Percentiles rank a stretch among this genome's conserved stretches.
phyloP scores from a whole-genome alignment of 2,329 filamentous ascomycete species.

The Trichoderma aggressivum region DNA sequence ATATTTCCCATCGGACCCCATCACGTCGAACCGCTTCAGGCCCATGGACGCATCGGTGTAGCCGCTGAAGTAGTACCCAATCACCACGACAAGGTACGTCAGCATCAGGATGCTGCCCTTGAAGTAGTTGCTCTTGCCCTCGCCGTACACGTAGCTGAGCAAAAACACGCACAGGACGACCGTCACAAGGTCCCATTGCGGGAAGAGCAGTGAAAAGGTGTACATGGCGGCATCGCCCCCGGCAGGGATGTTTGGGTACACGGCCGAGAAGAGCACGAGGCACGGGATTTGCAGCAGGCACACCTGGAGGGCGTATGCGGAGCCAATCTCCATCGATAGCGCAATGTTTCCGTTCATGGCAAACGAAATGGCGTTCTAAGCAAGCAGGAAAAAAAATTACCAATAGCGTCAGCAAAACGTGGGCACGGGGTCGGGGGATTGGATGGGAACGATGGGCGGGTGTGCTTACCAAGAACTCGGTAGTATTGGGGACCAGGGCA shows the following conservation, averaged over 20 bases:
- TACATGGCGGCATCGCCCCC: slow-evolving; percentile 48
- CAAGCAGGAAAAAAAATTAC: background rate
- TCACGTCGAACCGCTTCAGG: slow-evolving; percentile 50
- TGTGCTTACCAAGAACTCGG: slow-evolving; percentile 80
- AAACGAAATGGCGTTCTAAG: slow-evolving; percentile 92
- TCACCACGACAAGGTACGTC: slow-evolving; percentile 86
- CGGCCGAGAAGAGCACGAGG: slow-evolving; percentile 83
- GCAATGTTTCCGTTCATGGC: slow-evolving; percentile 99
- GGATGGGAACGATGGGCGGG: background rate
- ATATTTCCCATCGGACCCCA: slow-evolving; percentile 49
- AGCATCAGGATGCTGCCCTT: slow-evolving; percentile 94
- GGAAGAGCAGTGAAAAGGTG: slow-evolving; percentile 86
- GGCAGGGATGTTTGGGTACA: slow-evolving; percentile 52
- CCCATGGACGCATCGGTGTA: slow-evolving; percentile 46
- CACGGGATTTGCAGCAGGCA: slow-evolving; percentile 92
- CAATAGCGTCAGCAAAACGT: slow-evolving; percentile 14
- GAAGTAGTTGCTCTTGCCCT: slow-evolving; percentile 99
- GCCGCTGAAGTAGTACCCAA: slow-evolving; percentile 84
- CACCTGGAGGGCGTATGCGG: slow-evolving; percentile 93
- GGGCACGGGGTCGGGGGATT: background rate
- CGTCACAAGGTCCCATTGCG: slow-evolving; percentile 98
- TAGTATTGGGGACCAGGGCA: slow-evolving; percentile 95
- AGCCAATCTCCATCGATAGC: slow-evolving; percentile 97
- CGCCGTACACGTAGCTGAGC: slow-evolving; percentile 94
- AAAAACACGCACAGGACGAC: slow-evolving; percentile 95